A percentile compares a stretch with the other conserved stretches of the same genome.
phyloP scores from a whole-genome alignment of 2,329 filamentous ascomycete genomes.

The Amauroascus verrucosus region DNA sequence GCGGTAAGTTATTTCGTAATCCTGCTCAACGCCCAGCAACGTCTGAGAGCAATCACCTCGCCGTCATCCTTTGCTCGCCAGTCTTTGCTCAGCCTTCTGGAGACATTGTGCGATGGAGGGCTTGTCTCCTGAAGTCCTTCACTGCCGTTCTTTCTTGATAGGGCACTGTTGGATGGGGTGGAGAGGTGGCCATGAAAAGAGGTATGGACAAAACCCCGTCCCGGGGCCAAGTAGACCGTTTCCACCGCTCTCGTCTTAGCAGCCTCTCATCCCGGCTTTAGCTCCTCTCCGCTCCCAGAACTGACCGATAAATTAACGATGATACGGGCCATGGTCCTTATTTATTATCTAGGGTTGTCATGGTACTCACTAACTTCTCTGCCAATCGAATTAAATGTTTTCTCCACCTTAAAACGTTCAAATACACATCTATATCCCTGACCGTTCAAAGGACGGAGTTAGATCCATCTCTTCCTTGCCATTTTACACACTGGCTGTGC shows the following conservation, averaged over 20 bases:
- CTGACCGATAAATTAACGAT: conserved; percentile 1
- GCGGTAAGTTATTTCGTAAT: neutral
- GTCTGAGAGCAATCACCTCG: neutral
- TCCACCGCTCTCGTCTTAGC: neutral
- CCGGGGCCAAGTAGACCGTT: neutral
- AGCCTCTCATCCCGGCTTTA: neutral
- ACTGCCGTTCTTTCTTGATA: too few relatives aligned
- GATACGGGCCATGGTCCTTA: conserved; percentile 10
- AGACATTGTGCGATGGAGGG: neutral
- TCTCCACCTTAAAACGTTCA: conserved; percentile 11
- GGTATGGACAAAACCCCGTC: neutral
- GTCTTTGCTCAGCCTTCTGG: neutral
- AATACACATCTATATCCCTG: conserved; percentile 10
- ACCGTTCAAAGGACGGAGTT: neutral
- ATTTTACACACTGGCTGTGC: conserved; percentile 1
- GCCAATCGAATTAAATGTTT: conserved; percentile 8
- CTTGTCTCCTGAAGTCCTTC: too few relatives aligned
- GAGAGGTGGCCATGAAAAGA: neutral
- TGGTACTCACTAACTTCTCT: conserved; percentile 4
- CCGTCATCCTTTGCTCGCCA: neutral
- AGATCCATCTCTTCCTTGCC: conserved; percentile 9
- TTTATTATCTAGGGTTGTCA: conserved; percentile 10
- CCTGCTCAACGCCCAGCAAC: neutral
- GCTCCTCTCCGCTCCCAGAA: conserved; percentile 6
- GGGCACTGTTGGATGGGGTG: too few relatives aligned